phyloP scores from a whole-genome alignment of 768 basidiomycete genomes.

The Favolaschia claudopus region DNA sequence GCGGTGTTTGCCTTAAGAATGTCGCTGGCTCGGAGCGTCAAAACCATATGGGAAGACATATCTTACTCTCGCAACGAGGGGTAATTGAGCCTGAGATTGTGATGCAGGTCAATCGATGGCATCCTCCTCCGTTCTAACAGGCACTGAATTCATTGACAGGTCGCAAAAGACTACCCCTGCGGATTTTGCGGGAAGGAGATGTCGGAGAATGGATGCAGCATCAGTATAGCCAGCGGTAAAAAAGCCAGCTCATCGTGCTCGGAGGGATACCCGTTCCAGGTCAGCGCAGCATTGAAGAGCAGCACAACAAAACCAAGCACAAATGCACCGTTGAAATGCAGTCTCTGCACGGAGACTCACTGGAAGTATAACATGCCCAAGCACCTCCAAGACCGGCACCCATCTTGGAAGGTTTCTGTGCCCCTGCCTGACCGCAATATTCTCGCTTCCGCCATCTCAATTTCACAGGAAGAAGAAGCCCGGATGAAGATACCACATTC shows the following conservation, averaged over 20 bases:
- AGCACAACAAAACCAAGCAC: conserved; percentile 4
- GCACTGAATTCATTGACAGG: neutral
- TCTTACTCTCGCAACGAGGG: neutral
- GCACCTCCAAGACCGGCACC: too few relatives aligned
- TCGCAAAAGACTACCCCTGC: conserved; percentile 1
- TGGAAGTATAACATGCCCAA: conserved; percentile 10
- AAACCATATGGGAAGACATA: conserved; percentile 11
- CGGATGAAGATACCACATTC: too few relatives aligned
- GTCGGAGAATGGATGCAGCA: neutral
- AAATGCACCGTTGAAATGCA: too few relatives aligned
- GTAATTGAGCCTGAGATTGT: neutral
- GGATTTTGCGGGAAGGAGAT: conserved; percentile 1
- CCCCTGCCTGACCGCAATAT: too few relatives aligned
- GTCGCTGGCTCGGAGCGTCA: conserved; percentile 4
- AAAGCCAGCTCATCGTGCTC: conserved; percentile 2
- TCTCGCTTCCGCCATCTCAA: neutral
- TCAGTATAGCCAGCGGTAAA: neutral
- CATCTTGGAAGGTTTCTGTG: neutral
- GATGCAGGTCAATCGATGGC: neutral
- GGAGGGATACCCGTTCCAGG: neutral
- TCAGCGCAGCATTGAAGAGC: neutral
- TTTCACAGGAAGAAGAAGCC: neutral
- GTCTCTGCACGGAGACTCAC: neutral
- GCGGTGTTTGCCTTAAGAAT: neutral
- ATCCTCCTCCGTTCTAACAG: neutral